These are phyloP conservation scores for Papiliotrema laurentii DNA, from an alignment of 1,284 basidiomycete species.

Conservation along the genomic window DNA sequence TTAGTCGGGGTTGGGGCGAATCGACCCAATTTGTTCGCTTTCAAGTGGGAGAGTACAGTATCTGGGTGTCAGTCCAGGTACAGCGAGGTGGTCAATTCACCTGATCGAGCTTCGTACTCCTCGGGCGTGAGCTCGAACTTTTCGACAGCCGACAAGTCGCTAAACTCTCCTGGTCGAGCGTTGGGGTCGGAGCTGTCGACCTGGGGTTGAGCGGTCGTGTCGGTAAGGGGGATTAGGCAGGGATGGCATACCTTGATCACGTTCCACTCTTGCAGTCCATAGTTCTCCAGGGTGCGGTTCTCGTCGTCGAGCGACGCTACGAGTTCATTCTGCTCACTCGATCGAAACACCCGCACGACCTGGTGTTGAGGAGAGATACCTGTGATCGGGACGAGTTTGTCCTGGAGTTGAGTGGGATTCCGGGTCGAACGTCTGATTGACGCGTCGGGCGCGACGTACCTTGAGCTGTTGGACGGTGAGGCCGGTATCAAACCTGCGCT, in stretches of 20 bases:
- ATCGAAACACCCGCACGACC: conserved; percentile 60
- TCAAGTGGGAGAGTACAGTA: conserved; percentile 85
- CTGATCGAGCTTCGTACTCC: conserved; percentile 74
- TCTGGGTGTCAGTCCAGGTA: conserved; percentile 53
- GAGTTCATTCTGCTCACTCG: conserved; percentile 52
- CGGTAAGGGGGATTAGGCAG: no score
- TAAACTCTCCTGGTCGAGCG: conserved; percentile 55
- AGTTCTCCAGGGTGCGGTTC: conserved; percentile 62
- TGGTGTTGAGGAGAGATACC: conserved; percentile 76
- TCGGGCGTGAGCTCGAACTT: conserved; percentile 85
- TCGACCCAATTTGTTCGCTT: conserved; percentile 80
- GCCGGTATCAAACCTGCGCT: conserved; percentile 71
- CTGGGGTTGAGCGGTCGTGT: conserved; percentile 47
- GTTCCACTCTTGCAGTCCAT: conserved; percentile 56
- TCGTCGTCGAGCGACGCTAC: conserved; percentile 64
- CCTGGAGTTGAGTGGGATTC: conserved; percentile 49
- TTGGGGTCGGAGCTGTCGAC: conserved; percentile 74
- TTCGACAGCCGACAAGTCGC: conserved; percentile 79
- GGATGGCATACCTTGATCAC: conserved; percentile 60
- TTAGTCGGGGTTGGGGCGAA: conserved; percentile 57
- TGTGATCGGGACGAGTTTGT: conserved; percentile 83
- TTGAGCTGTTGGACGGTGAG: conserved; percentile 73
- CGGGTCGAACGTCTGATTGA: conserved; percentile 1
- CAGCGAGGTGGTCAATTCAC: conserved; percentile 48
- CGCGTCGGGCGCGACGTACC: conserved; percentile 49